These are phyloP conservation scores for Phytophthora foliorum DNA, from an alignment of 352 stramenopile species.

Conservation along the genomic window DNA sequence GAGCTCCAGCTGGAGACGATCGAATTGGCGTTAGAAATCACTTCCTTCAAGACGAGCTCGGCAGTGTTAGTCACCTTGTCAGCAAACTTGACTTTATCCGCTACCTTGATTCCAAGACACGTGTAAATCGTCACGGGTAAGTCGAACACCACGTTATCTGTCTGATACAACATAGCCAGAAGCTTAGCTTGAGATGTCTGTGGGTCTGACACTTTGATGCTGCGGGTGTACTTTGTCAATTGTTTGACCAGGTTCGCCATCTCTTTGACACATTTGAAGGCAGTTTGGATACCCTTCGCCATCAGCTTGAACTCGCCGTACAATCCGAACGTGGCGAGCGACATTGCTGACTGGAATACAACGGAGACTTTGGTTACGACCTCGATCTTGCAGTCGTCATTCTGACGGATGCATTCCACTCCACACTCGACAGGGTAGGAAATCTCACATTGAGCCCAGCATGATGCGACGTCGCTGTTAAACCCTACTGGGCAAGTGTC, in stretches of 20 bases:
- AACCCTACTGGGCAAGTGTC: slow-evolving; percentile 44
- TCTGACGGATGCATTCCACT: slow-evolving; percentile 55
- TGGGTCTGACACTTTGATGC: slow-evolving; percentile 23
- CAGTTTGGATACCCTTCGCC: not conserved
- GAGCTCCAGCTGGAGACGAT: slow-evolving; percentile 27
- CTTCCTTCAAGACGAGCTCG: slow-evolving; percentile 21
- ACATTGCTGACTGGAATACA: slow-evolving; percentile 26
- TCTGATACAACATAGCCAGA: slow-evolving; percentile 26
- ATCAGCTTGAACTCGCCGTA: slow-evolving; percentile 29
- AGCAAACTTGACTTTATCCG: slow-evolving; percentile 13
- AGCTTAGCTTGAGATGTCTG: slow-evolving; percentile 26
- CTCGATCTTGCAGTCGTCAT: slow-evolving; percentile 41
- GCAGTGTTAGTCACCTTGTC: slow-evolving; percentile 22
- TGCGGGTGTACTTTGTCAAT: slow-evolving; percentile 22
- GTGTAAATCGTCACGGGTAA: slow-evolving; percentile 43
- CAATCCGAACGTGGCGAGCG: slow-evolving; percentile 44
- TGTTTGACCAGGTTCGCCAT: slow-evolving; percentile 30
- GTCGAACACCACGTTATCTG: slow-evolving; percentile 46
- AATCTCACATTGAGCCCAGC: slow-evolving; percentile 56
- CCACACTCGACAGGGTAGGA: slow-evolving; percentile 57
- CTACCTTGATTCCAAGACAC: slow-evolving; percentile 35
- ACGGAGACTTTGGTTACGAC: slow-evolving; percentile 43
- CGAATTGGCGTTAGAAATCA: slow-evolving; percentile 33
- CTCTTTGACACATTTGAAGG: slow-evolving; percentile 1
- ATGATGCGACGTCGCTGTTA: slow-evolving; percentile 47